Evolutionary conservation across 768 basidiomycete genomes (phyloP).

Genomic region (Galerina sulciceps): DNA sequence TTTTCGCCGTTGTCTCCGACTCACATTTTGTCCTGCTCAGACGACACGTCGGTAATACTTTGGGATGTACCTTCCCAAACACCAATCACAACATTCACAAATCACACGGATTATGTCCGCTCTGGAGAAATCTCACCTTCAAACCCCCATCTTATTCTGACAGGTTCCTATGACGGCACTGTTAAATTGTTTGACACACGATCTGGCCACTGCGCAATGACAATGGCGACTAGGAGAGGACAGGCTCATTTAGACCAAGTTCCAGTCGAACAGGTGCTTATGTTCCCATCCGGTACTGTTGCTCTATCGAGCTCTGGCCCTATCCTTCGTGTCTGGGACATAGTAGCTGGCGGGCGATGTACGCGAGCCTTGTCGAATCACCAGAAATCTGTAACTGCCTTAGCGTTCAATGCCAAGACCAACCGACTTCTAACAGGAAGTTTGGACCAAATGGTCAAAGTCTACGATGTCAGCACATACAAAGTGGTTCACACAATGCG

Average conservation of each 20-base stretch:
- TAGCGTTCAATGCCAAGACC: conserved; percentile 78
- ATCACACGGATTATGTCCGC: conserved; percentile 96
- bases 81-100: conserved; percentile 74
- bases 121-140: conserved; percentile 85
- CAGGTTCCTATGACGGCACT: conserved; percentile 95
- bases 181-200: conserved; percentile 87
- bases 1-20: conserved; percentile 85
- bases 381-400: conserved; percentile 94
- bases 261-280: conserved; percentile 91
- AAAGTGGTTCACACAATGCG: conserved; percentile 99
- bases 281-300: conserved; percentile 89
- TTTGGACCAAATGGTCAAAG: conserved; percentile 98
- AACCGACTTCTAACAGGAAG: conserved; percentile 87
- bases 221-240: conserved; percentile 59
- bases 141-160: conserved; percentile 84
- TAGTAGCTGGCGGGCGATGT: conserved; percentile 90
- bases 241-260: conserved; percentile 37
- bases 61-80: conserved; percentile 96
- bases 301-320: conserved; percentile 89
- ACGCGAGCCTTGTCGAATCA: conserved; percentile 93
- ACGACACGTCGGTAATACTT: conserved; percentile 91
- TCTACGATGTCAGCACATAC: conserved; percentile 93
- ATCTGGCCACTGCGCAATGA: conserved; percentile 82
- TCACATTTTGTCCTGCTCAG: conserved; percentile 91
- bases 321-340: conserved; percentile 93